Conservation (phyloP, 305 asterid species). For the Lippia alba region DNA sequence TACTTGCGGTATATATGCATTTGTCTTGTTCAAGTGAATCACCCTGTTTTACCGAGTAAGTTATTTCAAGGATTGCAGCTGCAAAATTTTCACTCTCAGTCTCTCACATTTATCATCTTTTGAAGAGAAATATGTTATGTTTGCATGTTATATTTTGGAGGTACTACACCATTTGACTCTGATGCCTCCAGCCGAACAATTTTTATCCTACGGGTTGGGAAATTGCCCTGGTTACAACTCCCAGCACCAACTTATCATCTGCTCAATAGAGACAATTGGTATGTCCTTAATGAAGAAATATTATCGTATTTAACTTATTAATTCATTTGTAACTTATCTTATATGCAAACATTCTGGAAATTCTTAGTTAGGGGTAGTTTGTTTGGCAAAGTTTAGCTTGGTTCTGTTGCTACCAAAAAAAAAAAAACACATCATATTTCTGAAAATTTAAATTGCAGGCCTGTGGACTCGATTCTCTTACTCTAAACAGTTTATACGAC, state of each 20-base stretch:
- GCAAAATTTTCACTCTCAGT: constrained; percentile 24
- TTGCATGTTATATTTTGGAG: constrained; percentile 48
- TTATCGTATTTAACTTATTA: too few relatives aligned
- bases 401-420: too few relatives aligned
- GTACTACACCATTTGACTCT: constrained; percentile 56
- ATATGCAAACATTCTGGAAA: too few relatives aligned
- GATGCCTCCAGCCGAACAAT: constrained; percentile 52
- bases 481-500: constrained; percentile 86
- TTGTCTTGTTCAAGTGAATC: constrained; percentile 27
- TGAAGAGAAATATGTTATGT: too few relatives aligned
- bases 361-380: too few relatives aligned
- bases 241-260: constrained; percentile 81
- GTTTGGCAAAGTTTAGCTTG: too few relatives aligned
- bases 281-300: constrained; percentile 15
- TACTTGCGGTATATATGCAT: constrained; percentile 7
- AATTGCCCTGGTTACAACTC: constrained; percentile 88
- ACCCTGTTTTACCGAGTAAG: background rate
- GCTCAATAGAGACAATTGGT: constrained; percentile 94
- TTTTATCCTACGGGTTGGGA: constrained; percentile 96
- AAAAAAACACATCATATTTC: too few relatives aligned
- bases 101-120: too few relatives aligned
- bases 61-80: constrained; percentile 37
- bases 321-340: too few relatives aligned
- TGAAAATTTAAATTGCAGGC: constrained; percentile 52
- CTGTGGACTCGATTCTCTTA: constrained; percentile 93